phyloP scores from a whole-genome alignment of 306 rosid species.

The Vigna radiata region DNA sequence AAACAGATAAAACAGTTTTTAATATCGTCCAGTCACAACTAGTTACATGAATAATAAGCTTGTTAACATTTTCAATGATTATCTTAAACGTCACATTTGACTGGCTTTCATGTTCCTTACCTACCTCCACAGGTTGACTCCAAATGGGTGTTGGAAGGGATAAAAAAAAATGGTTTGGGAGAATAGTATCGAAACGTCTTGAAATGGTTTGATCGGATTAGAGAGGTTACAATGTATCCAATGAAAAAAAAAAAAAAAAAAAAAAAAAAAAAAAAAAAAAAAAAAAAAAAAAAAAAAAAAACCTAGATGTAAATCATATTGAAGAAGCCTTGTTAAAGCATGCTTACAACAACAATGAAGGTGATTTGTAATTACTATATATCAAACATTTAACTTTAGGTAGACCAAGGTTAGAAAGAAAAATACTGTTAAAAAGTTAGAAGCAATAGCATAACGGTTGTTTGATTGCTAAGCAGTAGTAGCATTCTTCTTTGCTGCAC shows the following conservation, averaged over 20 bases:
- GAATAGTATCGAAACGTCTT: not conserved
- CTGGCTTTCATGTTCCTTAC: not conserved
- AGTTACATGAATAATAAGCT: no score
- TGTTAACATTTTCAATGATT: no score
- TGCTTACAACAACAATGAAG: conserved; percentile 24
- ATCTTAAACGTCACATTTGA: no score
- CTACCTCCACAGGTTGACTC: not conserved
- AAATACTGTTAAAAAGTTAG: not conserved
- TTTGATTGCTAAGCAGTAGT: conserved; percentile 46
- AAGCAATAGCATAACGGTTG: conserved; percentile 26
- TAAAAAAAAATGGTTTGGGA: not conserved
- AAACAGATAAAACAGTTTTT: no score
- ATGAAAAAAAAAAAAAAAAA: not conserved
- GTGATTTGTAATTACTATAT: conserved; percentile 12
- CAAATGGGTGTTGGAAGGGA: not conserved
- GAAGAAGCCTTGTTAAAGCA: conserved; percentile 27
- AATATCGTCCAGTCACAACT: no score
- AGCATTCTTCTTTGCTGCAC: conserved; percentile 60
- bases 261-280: not conserved
- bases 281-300: not conserved
- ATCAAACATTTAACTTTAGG: conserved; percentile 35
- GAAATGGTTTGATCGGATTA: not conserved
- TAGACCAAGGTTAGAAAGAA: conserved; percentile 35
- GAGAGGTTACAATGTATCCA: not conserved
- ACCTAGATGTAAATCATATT: not conserved